Evolutionary conservation across 2,329 filamentous ascomycete genomes (phyloP), one percentile per base, ranked within the genome.

Genomic region (Ramularia collo-cygni): DNA sequence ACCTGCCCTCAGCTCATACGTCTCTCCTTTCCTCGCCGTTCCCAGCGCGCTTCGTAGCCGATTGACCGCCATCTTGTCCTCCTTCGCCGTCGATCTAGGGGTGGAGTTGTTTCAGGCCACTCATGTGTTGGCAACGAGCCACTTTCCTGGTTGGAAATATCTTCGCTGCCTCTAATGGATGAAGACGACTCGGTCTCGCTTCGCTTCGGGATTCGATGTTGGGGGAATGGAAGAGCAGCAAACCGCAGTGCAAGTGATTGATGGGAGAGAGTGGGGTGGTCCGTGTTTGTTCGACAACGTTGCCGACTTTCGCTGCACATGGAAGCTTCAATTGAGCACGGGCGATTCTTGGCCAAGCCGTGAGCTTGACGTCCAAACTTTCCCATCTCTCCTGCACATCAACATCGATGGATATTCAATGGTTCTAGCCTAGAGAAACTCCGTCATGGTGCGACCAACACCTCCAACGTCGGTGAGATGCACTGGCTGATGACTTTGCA

Each of bases 11-110:
- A 98, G 71, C 74, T 98, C 92, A 64, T 95, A 96, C 12, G 92
- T 98, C 71, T 98, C 92, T 64, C 92, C 92, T 72, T 98, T 98
- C 60, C 83, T 81, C 56, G 92, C 92, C 64, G 81, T 82, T 64
- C 86, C 83, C 65, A 98, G 95, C 59, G 90, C 92, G 67, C 85
- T 89, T 64, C 85, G 81, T 65, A 98, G 92, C 66, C 90, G 84
- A 71, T 92, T 96, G 64, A 96, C 90, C 62, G 92, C 90, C 87
- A 94, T 95, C 57, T 58, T 53, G 39, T 27, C 27, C 21, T 32
- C 35, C 40, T 34, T 24, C 35, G 28, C 28, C 37, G 37, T 44
- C 18, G 28, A 17, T 16, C 24, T 18, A n/a, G 18, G 38, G 27
- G 8, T 10, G 26, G 8, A 39, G 28, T 27, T 28, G n/a, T n/a